Evolutionary conservation across 306 rosid species (phyloP).

Genomic region (Notholithocarpus densiflorus): DNA sequence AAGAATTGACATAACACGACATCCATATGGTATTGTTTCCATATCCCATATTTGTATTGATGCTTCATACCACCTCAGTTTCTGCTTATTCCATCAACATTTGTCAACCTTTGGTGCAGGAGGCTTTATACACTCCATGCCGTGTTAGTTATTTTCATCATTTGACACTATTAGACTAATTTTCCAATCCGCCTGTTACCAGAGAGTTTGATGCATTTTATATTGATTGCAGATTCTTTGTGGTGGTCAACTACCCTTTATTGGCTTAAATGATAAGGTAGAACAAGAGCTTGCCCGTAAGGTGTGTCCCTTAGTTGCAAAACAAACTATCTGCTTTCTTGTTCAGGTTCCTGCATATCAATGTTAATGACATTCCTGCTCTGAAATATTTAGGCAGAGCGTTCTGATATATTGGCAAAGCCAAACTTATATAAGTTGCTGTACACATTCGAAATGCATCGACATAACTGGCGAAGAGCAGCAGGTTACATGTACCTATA

Average conservation of each 20-base stretch:
- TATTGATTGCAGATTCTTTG: slow-evolving; percentile 67
- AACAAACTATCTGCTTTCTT: slow-evolving; percentile 16
- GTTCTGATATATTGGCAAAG: slow-evolving; percentile 81
- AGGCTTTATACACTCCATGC: neutral
- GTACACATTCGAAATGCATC: slow-evolving; percentile 85
- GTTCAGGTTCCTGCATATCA: slow-evolving; percentile 9
- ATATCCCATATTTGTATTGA: no score
- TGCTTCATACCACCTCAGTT: neutral
- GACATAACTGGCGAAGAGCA: slow-evolving; percentile 87
- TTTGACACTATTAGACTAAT: neutral
- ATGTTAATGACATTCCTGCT: slow-evolving; percentile 17
- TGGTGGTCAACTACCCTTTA: slow-evolving; percentile 80
- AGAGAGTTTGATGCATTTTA: neutral
- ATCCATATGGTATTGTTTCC: no score
- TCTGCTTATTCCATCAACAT: neutral
- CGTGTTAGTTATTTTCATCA: neutral
- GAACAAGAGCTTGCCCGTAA: slow-evolving; percentile 98
- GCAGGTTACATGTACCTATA: slow-evolving; percentile 78
- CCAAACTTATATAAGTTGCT: slow-evolving; percentile 94
- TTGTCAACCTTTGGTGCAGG: neutral
- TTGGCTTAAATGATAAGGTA: slow-evolving; percentile 88
- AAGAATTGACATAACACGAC: no score
- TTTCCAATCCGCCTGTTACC: neutral
- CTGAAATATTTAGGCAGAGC: slow-evolving; percentile 64
- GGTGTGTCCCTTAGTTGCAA: slow-evolving; percentile 43